A percentile compares a stretch with the other conserved stretches of the same genome.
phyloP scores from a whole-genome alignment of 2,329 filamentous ascomycete species.

The Fusarium sp. region DNA sequence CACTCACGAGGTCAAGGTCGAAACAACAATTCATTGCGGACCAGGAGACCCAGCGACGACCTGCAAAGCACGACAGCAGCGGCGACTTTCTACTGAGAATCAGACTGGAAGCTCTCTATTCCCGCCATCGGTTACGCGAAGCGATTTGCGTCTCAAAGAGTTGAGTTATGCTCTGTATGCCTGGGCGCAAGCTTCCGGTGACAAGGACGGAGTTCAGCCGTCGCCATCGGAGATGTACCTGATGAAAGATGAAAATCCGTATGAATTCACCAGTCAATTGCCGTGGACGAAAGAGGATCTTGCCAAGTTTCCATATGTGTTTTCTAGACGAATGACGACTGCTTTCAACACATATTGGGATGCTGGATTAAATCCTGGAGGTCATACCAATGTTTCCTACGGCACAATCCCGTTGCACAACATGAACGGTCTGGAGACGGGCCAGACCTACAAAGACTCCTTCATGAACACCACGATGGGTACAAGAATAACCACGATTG shows the following conservation, averaged over 20 bases:
- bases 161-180: neutral
- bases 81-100: neutral
- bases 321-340: neutral
- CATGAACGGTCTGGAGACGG: neutral
- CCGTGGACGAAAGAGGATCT: neutral
- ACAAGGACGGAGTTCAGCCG: neutral
- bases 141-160: neutral
- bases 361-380: neutral
- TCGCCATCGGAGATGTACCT: neutral
- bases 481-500: neutral
- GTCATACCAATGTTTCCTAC: neutral
- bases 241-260: neutral
- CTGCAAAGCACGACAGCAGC: neutral
- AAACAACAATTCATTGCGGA: neutral
- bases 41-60: neutral
- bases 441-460: neutral
- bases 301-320: neutral
- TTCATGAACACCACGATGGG: neutral
- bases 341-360: neutral
- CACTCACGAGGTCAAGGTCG: neutral
- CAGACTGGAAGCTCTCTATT: neutral
- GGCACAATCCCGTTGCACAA: neutral
- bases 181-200: neutral
- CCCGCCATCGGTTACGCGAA: neutral
- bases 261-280: neutral